Conservation (phyloP, 2,329 filamentous ascomycete genomes). For the Paracamarosporium sp. region DNA sequence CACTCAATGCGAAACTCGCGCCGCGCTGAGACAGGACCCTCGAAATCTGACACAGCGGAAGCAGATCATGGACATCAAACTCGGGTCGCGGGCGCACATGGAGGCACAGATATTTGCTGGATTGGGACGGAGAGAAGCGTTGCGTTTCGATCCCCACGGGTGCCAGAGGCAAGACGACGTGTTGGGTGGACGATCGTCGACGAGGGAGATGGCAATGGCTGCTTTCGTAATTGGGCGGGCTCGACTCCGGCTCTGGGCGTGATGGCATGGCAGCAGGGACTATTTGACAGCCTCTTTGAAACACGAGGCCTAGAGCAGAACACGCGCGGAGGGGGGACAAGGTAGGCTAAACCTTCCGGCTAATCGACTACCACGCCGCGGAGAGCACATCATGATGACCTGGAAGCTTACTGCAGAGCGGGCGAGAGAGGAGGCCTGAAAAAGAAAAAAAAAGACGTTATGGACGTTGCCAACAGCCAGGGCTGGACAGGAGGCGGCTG, state of each 20-base stretch:
- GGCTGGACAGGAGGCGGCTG: constrained; percentile 23
- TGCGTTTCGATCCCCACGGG: background rate
- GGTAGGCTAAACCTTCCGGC: constrained; percentile 32
- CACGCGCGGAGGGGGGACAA: constrained; percentile 12
- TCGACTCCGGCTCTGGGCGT: background rate
- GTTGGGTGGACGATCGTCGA: background rate
- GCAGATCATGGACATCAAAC: constrained; percentile 42
- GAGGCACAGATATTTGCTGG: constrained; percentile 7
- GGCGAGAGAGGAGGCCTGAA: constrained; percentile 9
- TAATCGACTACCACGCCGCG: constrained; percentile 6
- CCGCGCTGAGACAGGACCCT: constrained; percentile 38
- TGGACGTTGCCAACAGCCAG: constrained; percentile 23
- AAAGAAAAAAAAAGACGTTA: constrained; percentile 16
- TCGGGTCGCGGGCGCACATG: constrained; percentile 18
- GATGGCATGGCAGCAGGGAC: background rate
- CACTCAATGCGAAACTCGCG: constrained; percentile 44
- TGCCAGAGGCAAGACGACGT: background rate
- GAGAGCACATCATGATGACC: background rate
- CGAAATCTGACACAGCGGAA: constrained; percentile 40
- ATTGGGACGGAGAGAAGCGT: constrained; percentile 2
- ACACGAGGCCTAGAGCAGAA: background rate
- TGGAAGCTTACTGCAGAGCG: background rate
- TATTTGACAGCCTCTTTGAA: constrained; percentile 7
- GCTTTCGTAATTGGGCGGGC: background rate
- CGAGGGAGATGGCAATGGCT: background rate